Evolutionary conservation across 108 stramenopile genomes (phyloP), one percentile per base, ranked within the genome.

Genomic region (Nitzschia sp.): DNA sequence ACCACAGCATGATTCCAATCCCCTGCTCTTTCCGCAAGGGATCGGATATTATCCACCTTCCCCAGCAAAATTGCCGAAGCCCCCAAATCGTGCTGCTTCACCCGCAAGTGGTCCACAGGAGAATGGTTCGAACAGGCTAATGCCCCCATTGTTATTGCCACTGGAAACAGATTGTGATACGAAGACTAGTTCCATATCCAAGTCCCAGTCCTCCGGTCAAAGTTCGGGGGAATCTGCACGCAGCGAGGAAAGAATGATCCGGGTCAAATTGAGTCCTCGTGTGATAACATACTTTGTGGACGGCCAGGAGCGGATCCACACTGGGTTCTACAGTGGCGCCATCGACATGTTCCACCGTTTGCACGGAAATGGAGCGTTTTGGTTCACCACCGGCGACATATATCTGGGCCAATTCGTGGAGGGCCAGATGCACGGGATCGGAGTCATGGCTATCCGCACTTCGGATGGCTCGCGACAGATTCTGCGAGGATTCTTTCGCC

Each of bases 311-410:
- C 15, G 16, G n/a, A 22, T 54, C 11, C 35, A 54, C 30, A 23
- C 65, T 16, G 65, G 65, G n/a, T 53, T 28, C 16, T 66, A 66
- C 53, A 54, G 33, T 36, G 65, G 65, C 8, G 52, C 65, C 8
- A 47, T 66, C n/a, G 53, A 66, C 23, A 3, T 21, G 9, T 31
- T 36, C 45, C 3, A 27, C 35, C 33, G 28, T 3, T 58, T 69
- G 56, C 68, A 69, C 29, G 68, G 68, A 19, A 69, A 69, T 31
- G 68, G 68, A 19, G 36, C 58, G 6, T 69, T 69, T 33, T 58
- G 57, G 68, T 69, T 69, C 27, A 30, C 2, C 26, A 55, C 68
- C n/a, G 68, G 68, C 19, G 57, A 58, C 22, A 1, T 58, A 26
- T 69, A 69, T 35, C 45, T 69, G 4, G 68, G 68, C 38, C 45